Percentiles rank a stretch among this genome's conserved stretches.
Conservation (phyloP, 164 flowering plant genomes). For the Berberis vulgaris region DNA sequence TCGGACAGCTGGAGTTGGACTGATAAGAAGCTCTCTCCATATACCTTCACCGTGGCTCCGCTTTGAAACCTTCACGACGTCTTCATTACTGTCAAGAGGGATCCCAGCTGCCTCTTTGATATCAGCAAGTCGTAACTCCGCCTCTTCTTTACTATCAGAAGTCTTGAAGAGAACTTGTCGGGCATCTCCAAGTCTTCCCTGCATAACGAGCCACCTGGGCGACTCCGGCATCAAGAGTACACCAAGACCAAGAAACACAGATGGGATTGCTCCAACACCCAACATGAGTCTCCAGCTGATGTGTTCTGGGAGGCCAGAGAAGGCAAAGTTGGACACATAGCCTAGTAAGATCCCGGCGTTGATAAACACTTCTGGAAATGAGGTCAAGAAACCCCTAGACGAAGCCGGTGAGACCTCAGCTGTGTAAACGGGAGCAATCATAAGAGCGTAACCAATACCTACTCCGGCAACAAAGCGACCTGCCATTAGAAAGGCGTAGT, state of each 20-base stretch:
- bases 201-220: constrained; percentile 76
- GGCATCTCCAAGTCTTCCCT: constrained; percentile 65
- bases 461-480: constrained; percentile 34
- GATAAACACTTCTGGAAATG: constrained; percentile 34
- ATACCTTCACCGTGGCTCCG: constrained; percentile 39
- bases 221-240: constrained; percentile 73
- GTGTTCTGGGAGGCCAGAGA: constrained; percentile 34
- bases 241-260: constrained; percentile 33
- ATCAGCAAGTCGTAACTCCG: constrained; percentile 38
- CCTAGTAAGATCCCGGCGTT: constrained; percentile 41
- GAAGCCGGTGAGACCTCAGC: constrained; percentile 29
- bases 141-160: constrained; percentile 44
- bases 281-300: constrained; percentile 72
- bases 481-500: constrained; percentile 23
- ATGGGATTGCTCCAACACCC: constrained; percentile 63
- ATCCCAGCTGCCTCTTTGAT: constrained; percentile 63
- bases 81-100: constrained; percentile 36
- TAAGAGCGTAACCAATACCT: constrained; percentile 31
- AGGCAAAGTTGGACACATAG: constrained; percentile 59
- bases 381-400: constrained; percentile 25
- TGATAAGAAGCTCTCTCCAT: constrained; percentile 55
- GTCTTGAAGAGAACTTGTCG: constrained; percentile 41
- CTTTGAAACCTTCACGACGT: constrained; percentile 31
- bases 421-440: constrained; percentile 36
- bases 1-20: constrained; percentile 53